phyloP scores from a whole-genome alignment of 2,329 filamentous ascomycete genomes.

The Cercospora nicotianae region DNA sequence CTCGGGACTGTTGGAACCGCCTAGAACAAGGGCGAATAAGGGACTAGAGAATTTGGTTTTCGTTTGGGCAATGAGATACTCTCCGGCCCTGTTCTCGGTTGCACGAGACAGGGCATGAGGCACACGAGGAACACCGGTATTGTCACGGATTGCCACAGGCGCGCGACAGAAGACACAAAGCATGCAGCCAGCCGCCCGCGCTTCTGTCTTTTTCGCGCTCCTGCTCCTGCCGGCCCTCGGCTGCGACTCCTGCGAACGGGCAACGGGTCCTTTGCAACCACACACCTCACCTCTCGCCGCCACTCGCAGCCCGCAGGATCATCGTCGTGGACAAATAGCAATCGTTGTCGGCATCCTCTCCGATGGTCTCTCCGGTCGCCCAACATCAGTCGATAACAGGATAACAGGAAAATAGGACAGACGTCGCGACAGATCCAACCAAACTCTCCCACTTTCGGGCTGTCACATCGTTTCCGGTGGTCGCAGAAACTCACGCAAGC shows the following conservation, averaged over 20 bases:
- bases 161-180: background rate
- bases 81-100: background rate
- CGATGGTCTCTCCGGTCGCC: background rate
- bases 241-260: background rate
- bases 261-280: background rate
- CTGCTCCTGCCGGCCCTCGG: background rate
- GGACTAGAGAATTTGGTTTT: background rate
- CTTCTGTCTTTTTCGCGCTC: background rate
- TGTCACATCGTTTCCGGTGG: background rate
- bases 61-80: background rate
- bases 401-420: background rate
- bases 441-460: background rate
- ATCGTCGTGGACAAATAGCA: background rate
- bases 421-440: background rate
- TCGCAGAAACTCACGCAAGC: background rate
- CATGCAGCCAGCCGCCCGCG: slow-evolving; percentile 3
- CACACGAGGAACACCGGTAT: background rate
- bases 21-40: background rate
- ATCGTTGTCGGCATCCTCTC: background rate
- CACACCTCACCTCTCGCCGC: background rate
- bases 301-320: background rate
- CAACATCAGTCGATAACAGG: background rate
- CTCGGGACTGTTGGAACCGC: background rate
- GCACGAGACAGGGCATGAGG: background rate
- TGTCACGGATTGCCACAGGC: background rate